phyloP scores from a whole-genome alignment of 2,329 filamentous ascomycete species.

The Cladosporium phlei region DNA sequence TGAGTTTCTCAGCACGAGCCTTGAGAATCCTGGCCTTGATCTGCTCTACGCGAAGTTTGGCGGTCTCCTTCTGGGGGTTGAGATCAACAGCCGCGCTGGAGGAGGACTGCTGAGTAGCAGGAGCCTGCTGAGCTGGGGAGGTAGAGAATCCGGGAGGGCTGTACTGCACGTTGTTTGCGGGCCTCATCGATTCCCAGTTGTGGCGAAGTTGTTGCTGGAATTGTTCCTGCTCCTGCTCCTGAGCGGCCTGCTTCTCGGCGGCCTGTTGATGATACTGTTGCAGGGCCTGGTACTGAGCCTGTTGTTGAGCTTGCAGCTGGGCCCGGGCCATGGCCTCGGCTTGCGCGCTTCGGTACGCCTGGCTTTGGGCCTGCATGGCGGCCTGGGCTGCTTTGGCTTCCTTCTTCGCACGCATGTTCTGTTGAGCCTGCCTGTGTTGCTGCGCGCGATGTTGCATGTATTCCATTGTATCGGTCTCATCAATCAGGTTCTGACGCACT shows the following conservation, averaged over 20 bases:
- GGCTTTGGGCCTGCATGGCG: not conserved
- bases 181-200: not conserved
- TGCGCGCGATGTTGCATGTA: not conserved
- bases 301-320: constrained; percentile 24
- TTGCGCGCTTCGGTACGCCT: too few species aligned
- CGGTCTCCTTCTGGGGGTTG: constrained; percentile 22
- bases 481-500: not conserved
- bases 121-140: not conserved
- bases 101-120: not conserved
- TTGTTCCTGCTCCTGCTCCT: constrained; percentile 8
- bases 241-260: constrained; percentile 4
- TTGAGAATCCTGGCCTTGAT: constrained; percentile 31
- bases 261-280: constrained; percentile 7
- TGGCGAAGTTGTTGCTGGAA: not conserved
- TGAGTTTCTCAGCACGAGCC: constrained; percentile 27
- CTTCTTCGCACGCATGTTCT: too few species aligned
- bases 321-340: constrained; percentile 32
- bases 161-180: not conserved
- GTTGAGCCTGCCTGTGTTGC: not conserved
- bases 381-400: not conserved
- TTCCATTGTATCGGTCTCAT: not conserved
- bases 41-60: constrained; percentile 28
- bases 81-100: not conserved
- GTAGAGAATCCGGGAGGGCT: constrained; percentile 3
- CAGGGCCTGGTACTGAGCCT: not conserved